Conservation (phyloP, 306 rosid species). For the Corylus avellana region DNA sequence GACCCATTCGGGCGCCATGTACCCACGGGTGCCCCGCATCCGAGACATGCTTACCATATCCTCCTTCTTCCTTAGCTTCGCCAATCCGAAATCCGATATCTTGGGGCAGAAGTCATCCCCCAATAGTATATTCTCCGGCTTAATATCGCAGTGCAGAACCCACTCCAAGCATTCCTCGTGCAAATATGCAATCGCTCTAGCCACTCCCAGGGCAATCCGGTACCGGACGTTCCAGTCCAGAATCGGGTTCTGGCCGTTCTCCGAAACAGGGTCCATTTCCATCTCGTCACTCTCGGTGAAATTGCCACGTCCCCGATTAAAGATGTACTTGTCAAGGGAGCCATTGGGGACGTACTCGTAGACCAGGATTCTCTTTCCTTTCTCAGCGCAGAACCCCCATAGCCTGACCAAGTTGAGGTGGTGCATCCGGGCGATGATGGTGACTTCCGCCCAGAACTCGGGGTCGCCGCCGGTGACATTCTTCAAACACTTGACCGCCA, state of each 20-base stretch:
- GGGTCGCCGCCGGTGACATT: conserved; percentile 70
- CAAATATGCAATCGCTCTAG: conserved; percentile 78
- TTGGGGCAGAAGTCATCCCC: conserved; percentile 89
- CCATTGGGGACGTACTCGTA: conserved; percentile 80
- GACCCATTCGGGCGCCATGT: conserved; percentile 93
- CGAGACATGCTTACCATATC: conserved; percentile 79
- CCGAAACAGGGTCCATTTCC: neutral
- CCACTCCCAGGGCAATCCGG: conserved; percentile 79
- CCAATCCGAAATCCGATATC: conserved; percentile 86
- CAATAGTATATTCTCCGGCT: conserved; percentile 79
- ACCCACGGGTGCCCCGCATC: conserved; percentile 85
- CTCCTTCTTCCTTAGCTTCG: conserved; percentile 72
- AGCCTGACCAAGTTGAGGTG: conserved; percentile 86
- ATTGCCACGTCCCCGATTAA: conserved; percentile 13
- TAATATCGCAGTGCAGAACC: conserved; percentile 92
- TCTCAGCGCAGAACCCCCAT: conserved; percentile 93
- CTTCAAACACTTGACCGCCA: conserved; percentile 82
- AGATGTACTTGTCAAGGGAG: conserved; percentile 72
- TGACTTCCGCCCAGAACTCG: conserved; percentile 94
- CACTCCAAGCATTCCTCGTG: conserved; percentile 95
- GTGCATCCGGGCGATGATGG: conserved; percentile 90
- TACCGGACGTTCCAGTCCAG: conserved; percentile 78
- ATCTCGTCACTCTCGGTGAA: neutral
- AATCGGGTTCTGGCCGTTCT: conserved; percentile 20
- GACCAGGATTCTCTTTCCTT: conserved; percentile 78